Base-by-base conservation (phyloP, 768 basidiomycete genomes). In the Leccinum variicolor region DNA sequence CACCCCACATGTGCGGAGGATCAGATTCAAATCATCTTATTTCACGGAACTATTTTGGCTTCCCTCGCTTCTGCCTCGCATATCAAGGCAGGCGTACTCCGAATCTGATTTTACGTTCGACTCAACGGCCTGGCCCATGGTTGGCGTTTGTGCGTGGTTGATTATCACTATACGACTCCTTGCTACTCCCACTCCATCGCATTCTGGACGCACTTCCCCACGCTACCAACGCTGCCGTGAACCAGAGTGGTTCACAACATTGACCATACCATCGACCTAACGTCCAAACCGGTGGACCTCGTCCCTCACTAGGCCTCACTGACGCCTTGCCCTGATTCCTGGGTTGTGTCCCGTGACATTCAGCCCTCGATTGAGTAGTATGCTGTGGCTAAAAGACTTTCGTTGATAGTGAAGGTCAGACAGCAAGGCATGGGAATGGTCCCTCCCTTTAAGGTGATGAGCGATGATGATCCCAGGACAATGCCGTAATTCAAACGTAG, bases 1-100 rank as follows among this genome's bases (percentile, higher is more conserved):
- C 59, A 58, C 71, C 66, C 69, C 71, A 60, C 66, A 61, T 50
- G 62, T 55, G 69, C 57, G 62, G 66, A 69, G 71, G 60, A 70
- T 70, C 68, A 61, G 61, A 59, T 65, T 14, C 54, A 23, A 19
- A 56, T 51, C 29, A 52, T 50, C 19, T 23, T 62, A 68, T 69
- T 63, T 62, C 64, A 58, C 58, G 53, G 9, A 58, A 47, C 50
- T 62, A 58, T 56, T 54, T 52, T 48, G 39, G 7, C 57, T 36
- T 49, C 57, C 64, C 62, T 69, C 51, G 59, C 58, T 64, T 60
- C 55, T 60, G 53, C 62, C 64, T 66, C 57, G 62, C 66, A 69
- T 68, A 55, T 66, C 64, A 64, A 54, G 64, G 34, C 58, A 66
- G 64, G 63, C 49, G 52, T 54, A 64, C 6, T 46, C 57, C 31